Conservation (phyloP, 2,329 filamentous ascomycete species). For the Hymenoscyphus fructigenus region DNA sequence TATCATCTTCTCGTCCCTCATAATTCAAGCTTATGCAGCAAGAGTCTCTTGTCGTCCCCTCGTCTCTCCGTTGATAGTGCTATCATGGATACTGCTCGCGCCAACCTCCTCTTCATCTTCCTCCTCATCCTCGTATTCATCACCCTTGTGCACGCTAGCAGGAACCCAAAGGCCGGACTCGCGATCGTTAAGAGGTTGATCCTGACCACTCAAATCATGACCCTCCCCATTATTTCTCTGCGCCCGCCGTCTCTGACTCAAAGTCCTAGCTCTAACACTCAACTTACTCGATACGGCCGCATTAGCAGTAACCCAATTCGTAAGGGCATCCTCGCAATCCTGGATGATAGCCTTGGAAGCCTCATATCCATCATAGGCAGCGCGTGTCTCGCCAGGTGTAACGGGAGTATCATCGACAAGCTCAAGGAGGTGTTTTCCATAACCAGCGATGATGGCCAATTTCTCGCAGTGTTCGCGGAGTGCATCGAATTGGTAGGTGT, state of each 20-base stretch:
- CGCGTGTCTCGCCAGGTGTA: conserved; percentile 92
- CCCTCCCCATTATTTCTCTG: conserved; percentile 64
- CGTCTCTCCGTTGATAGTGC: conserved; percentile 55
- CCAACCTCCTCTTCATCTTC: conserved; percentile 56
- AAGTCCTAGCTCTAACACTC: conserved; percentile 80
- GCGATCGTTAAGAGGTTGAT: conserved; percentile 72
- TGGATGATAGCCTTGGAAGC: conserved; percentile 98
- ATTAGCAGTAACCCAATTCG: conserved; percentile 93
- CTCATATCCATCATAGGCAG: conserved; percentile 96
- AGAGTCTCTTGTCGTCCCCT: conserved; percentile 53
- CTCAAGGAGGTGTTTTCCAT: conserved; percentile 96
- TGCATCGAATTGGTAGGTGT: conserved; percentile 97
- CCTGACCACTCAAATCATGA: conserved; percentile 80
- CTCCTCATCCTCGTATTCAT: conserved; percentile 42
- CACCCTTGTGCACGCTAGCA: conserved; percentile 61
- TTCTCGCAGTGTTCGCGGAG: conserved; percentile 98
- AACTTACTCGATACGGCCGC: conserved; percentile 87
- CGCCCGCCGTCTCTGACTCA: conserved; percentile 80
- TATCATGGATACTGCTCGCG: conserved; percentile 52
- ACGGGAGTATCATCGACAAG: conserved; percentile 95
- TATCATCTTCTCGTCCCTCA: background rate
- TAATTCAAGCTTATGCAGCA: conserved; percentile 29
- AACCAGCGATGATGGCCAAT: conserved; percentile 95
- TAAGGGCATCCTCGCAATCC: conserved; percentile 95
- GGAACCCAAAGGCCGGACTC: conserved; percentile 81